phyloP scores from a whole-genome alignment of 139 green algal genomes.

The Asterochloris erici region DNA sequence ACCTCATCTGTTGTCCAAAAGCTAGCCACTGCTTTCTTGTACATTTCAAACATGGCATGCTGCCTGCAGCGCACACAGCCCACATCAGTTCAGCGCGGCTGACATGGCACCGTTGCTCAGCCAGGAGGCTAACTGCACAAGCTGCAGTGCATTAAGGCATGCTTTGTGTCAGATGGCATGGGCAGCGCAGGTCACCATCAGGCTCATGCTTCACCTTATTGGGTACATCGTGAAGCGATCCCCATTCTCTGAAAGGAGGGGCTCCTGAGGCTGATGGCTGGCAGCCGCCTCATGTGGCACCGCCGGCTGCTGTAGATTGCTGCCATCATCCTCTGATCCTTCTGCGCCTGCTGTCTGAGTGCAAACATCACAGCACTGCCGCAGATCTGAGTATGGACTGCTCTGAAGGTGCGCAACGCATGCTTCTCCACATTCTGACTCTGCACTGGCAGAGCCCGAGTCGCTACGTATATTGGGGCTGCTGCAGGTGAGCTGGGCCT shows the following conservation, averaged over 20 bases:
- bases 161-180: too few relatives aligned
- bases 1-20: slow-evolving; percentile 85
- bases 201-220: slow-evolving; percentile 17
- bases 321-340: background rate
- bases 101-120: too few relatives aligned
- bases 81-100: too few relatives aligned
- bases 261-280: slow-evolving; percentile 7
- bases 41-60: slow-evolving; percentile 52
- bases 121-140: too few relatives aligned
- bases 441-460: too few relatives aligned
- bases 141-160: background rate
- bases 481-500: too few relatives aligned
- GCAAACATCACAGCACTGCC: background rate
- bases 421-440: too few relatives aligned
- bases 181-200: too few relatives aligned
- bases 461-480: too few relatives aligned
- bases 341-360: background rate
- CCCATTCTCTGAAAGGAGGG: slow-evolving; percentile 21
- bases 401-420: background rate
- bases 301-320: background rate
- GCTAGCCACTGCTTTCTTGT: slow-evolving; percentile 72
- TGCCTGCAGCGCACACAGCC: background rate
- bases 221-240: slow-evolving; percentile 39
- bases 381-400: background rate
- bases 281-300: background rate